Conservation (phyloP, 805 yeast genomes). For the Yamadazyma kitorensis region DNA sequence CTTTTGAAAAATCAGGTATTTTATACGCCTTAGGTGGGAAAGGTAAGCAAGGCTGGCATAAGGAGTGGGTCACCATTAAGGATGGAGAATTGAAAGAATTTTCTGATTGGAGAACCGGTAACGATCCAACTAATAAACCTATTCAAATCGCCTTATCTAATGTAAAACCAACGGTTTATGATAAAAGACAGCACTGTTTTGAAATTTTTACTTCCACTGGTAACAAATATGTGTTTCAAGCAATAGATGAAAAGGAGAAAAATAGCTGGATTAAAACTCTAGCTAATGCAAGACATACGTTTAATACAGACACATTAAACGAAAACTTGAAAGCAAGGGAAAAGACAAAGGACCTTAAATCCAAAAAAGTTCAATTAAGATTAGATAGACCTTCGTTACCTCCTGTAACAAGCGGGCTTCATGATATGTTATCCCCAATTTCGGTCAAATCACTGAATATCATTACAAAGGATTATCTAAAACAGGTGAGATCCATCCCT, state of each 20-base stretch:
- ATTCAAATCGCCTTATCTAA: slow-evolving; percentile 69
- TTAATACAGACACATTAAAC: slow-evolving; percentile 10
- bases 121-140: slow-evolving; percentile 59
- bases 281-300: slow-evolving; percentile 47
- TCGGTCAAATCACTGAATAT: slow-evolving; percentile 25
- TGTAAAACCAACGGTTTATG: slow-evolving; percentile 47
- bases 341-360: neutral
- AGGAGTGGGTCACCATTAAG: slow-evolving; percentile 76
- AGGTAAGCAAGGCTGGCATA: slow-evolving; percentile 77
- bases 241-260: slow-evolving; percentile 64
- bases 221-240: slow-evolving; percentile 68
- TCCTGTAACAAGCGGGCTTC: slow-evolving; percentile 1
- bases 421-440: slow-evolving; percentile 32
- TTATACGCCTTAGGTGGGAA: slow-evolving; percentile 59
- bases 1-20: slow-evolving; percentile 36
- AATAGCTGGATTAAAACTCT: slow-evolving; percentile 66
- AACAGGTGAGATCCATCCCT: slow-evolving; percentile 35
- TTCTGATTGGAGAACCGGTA: slow-evolving; percentile 76
- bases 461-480: slow-evolving; percentile 26
- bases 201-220: slow-evolving; percentile 72
- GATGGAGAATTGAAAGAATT: slow-evolving; percentile 70
- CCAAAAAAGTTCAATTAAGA: slow-evolving; percentile 7
- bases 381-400: slow-evolving; percentile 13
- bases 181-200: slow-evolving; percentile 58
- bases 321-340: slow-evolving; percentile 5